These are phyloP conservation scores for Suhomyces faveliae DNA, from an alignment of 805 yeast genomes.

Conservation along the genomic window DNA sequence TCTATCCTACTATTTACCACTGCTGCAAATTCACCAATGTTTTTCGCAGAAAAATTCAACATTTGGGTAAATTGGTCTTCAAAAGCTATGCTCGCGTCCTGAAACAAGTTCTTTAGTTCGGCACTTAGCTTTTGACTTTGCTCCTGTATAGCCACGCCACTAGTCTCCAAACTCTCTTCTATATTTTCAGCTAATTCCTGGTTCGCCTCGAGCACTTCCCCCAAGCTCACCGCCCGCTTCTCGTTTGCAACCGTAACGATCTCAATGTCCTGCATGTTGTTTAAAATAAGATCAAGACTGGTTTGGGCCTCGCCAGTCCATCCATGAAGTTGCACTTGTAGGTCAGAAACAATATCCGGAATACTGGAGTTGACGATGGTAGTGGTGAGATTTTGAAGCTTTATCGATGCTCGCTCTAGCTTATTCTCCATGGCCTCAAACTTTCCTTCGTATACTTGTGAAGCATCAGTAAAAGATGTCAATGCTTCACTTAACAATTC, in stretches of 20 bases:
- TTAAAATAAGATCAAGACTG: not conserved
- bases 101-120: not conserved
- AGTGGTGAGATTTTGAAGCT: not conserved
- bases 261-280: not conserved
- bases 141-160: not conserved
- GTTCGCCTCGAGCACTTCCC: not conserved
- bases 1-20: not conserved
- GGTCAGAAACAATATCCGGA: not conserved
- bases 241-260: not conserved
- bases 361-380: not conserved
- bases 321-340: not conserved
- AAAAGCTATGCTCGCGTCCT: not conserved
- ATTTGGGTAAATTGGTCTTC: not conserved
- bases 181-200: not conserved
- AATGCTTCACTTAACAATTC: not conserved
- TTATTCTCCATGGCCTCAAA: not conserved
- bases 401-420: not conserved
- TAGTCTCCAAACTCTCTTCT: not conserved
- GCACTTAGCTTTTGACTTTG: not conserved
- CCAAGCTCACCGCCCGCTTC: not conserved
- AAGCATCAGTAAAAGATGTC: not conserved
- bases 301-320: conserved; percentile 1
- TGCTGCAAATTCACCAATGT: not conserved
- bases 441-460: not conserved
- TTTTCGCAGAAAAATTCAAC: not conserved